These are phyloP conservation scores for Stylosanthes scabra DNA, from an alignment of 331 rosid genomes.

Conservation along the genomic window DNA sequence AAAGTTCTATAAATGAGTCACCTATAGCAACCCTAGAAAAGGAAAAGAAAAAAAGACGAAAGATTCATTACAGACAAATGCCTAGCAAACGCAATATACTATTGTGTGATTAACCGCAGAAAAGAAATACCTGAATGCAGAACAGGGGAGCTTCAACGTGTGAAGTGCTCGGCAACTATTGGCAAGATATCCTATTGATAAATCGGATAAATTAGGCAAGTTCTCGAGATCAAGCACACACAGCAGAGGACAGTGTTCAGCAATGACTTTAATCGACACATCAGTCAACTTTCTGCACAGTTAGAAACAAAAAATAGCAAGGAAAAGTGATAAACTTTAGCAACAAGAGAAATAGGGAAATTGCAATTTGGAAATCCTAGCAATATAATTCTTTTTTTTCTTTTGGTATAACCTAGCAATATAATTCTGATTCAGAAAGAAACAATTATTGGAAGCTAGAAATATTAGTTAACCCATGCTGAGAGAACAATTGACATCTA, in stretches of 20 bases:
- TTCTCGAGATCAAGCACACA: slow-evolving; percentile 59
- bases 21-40: slow-evolving; percentile 6
- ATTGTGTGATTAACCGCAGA: background rate
- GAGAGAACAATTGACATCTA: background rate
- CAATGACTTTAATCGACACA: slow-evolving; percentile 67
- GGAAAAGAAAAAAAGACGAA: no score
- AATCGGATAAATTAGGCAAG: slow-evolving; percentile 69
- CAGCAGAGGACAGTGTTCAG: slow-evolving; percentile 66
- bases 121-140: slow-evolving; percentile 64
- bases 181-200: slow-evolving; percentile 64
- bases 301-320: slow-evolving; percentile 28
- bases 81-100: slow-evolving; percentile 23
- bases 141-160: slow-evolving; percentile 64
- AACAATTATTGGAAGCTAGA: background rate
- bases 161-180: slow-evolving; percentile 63
- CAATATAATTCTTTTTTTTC: background rate
- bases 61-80: background rate
- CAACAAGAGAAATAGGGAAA: slow-evolving; percentile 15
- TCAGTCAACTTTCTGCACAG: slow-evolving; percentile 79
- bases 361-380: slow-evolving; percentile 19
- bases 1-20: background rate
- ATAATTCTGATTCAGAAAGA: slow-evolving; percentile 18
- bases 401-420: background rate
- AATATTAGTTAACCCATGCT: background rate
- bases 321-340: slow-evolving; percentile 7